phyloP scores from a whole-genome alignment of 1,284 basidiomycete genomes.

The Trametes sp. region DNA sequence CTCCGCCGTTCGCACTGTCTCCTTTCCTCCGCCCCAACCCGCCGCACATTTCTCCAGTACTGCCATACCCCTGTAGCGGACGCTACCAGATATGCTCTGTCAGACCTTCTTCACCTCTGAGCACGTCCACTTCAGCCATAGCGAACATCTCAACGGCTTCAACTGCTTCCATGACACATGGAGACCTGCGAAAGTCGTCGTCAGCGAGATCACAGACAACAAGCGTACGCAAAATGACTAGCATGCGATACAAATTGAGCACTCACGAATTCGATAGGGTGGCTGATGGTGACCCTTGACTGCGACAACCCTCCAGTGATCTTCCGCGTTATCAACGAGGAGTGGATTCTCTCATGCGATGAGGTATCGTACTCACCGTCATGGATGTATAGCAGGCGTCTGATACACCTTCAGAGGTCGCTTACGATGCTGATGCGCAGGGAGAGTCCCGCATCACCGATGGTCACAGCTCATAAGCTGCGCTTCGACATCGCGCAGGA shows the following conservation, averaged over 20 bases:
- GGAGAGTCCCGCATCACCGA: neutral
- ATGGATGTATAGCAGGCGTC: too few relatives aligned
- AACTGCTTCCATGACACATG: neutral
- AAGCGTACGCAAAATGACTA: neutral
- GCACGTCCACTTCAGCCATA: neutral
- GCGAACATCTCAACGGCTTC: neutral
- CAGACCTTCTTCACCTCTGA: neutral
- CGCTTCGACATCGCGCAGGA: neutral
- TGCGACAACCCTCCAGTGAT: neutral
- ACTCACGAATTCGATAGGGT: neutral
- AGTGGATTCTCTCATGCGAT: neutral
- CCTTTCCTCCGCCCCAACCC: too few relatives aligned
- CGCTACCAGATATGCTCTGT: neutral
- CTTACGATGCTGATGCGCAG: neutral
- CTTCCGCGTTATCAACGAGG: neutral
- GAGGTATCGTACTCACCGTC: neutral
- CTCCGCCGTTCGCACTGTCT: too few relatives aligned
- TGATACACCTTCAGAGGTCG: neutral
- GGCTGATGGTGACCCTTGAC: neutral
- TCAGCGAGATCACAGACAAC: neutral
- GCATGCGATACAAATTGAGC: neutral
- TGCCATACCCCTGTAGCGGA: too few relatives aligned
- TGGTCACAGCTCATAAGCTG: neutral
- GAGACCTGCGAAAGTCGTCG: neutral
- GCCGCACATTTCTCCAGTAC: too few relatives aligned